Percentiles rank a stretch among this genome's conserved stretches.
phyloP scores from a whole-genome alignment of 257 asterid genomes.

The Solanum arcanum region DNA sequence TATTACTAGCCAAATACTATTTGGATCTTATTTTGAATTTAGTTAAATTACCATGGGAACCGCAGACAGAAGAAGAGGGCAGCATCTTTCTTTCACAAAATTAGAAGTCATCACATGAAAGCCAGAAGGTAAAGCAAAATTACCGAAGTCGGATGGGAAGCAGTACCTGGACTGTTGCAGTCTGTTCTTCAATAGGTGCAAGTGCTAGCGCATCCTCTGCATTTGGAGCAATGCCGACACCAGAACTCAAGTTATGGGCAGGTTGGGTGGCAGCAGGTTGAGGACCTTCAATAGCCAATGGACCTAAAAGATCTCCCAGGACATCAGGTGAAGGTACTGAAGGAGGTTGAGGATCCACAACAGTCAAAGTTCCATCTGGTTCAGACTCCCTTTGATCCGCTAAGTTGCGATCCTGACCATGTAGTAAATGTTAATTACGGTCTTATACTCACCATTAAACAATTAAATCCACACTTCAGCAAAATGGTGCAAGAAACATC shows the following conservation, averaged over 20 bases:
- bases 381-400: conserved; percentile 40
- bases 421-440: not conserved
- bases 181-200: conserved; percentile 65
- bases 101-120: not conserved
- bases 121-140: not conserved
- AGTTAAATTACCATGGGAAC: not conserved
- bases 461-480: not conserved
- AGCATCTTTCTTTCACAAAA: not conserved
- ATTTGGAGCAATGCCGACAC: conserved; percentile 24
- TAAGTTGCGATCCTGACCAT: conserved; percentile 43
- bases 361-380: conserved; percentile 62
- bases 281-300: conserved; percentile 78
- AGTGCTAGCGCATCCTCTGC: conserved; percentile 67
- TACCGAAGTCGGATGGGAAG: not conserved
- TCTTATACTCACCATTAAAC: not conserved
- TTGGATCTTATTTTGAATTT: not conserved
- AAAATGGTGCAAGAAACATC: conserved; percentile 10
- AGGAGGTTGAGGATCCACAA: conserved; percentile 70
- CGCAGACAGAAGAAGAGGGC: not conserved
- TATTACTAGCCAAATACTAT: not conserved
- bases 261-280: conserved; percentile 28
- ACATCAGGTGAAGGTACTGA: conserved; percentile 64
- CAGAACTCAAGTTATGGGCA: conserved; percentile 34
- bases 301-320: conserved; percentile 85
- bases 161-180: conserved; percentile 60